Conservation (phyloP, 2,329 filamentous ascomycete species). For the Immersiporthe knoxdaviesiana region DNA sequence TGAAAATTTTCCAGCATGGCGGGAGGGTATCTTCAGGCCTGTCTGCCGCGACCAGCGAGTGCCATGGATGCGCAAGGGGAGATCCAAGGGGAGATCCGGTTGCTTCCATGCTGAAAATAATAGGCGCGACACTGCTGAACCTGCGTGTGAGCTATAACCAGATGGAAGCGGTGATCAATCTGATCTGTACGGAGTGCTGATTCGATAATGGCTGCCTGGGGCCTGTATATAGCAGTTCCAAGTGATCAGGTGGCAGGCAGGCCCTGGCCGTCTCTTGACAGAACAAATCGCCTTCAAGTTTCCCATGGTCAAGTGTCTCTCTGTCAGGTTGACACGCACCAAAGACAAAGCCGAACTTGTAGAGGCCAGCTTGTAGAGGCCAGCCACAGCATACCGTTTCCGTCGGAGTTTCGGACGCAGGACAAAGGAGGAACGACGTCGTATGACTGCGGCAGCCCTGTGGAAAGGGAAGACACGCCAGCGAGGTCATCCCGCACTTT, state of each 20-base stretch:
- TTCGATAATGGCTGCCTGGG: neutral
- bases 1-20: too few species aligned
- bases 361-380: neutral
- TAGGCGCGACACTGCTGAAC: neutral
- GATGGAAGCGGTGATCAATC: neutral
- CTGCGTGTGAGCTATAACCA: neutral
- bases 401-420: neutral
- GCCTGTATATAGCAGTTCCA: neutral
- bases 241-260: too few species aligned
- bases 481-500: neutral
- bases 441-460: neutral
- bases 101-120: neutral
- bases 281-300: neutral
- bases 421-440: neutral
- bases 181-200: neutral
- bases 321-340: too few species aligned
- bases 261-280: neutral
- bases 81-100: neutral
- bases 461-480: neutral
- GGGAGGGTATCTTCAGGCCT: too few species aligned
- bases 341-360: too few species aligned
- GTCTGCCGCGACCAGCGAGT: too few species aligned
- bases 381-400: neutral
- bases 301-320: neutral
- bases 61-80: neutral